Base-by-base conservation (phyloP, 306 rosid genomes). In the Vicia faba region DNA sequence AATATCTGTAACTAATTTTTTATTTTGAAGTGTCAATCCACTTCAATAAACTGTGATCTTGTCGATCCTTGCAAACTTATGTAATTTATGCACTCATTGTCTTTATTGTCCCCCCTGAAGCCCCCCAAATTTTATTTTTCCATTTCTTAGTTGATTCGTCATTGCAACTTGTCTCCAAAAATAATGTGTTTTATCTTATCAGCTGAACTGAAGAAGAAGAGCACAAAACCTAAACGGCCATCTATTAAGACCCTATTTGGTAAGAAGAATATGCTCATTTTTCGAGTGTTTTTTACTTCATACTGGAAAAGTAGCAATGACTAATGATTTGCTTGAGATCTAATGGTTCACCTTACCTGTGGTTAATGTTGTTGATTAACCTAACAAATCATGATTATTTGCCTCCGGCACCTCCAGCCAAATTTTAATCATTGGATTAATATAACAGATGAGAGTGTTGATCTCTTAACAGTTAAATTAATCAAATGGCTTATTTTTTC, bases 161-260 rank as follows among this genome's bases (percentile, higher is more conserved):
- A 46, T 25, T 67, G 62, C 15, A 15, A 12, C 36, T 33, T 8
- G 65, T 44, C 66, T 61, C 72, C 31, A 29, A 41, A 29, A 41
- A 64, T 35, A 64, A 67, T 66, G 8, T 72, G 68, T 58, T 10
- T 56, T 69, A 33, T 69, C 59, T 55, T 35, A 9, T 76, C 96
- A 95, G 99, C 96, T 48, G 99, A 88, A 64, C 76, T 95, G 82
- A 93, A 88, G 95, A 93, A 93, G 83, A 95, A 95, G 85, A 85
- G 84, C 83, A 69, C 92, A 63, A 91, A 91, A 78, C 5, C 84
- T 68, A 95, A 86, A 83, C 84, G 99, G 68, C 97, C 99, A 4
- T 90, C 97, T 79, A 91, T 91, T 74, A 95, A 87, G 82, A 83
- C 90, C 71, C 88, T 95, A 66, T 88, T 91, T 64, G 96, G 99